Base-by-base conservation (phyloP, 306 rosid genomes). In the Hippophae gyantsensis region DNA sequence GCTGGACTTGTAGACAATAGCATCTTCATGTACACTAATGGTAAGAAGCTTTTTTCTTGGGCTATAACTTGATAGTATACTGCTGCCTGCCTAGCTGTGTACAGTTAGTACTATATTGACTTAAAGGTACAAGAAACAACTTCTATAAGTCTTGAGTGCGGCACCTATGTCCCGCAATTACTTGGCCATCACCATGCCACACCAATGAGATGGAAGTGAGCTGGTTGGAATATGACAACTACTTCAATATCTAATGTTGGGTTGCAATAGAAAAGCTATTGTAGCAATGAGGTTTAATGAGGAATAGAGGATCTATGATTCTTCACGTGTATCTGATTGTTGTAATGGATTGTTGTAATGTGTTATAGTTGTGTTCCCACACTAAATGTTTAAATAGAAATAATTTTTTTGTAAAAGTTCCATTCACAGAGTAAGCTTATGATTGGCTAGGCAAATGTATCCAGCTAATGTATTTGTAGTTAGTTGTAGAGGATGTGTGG, bases 251-350 rank as follows among this genome's bases (percentile, higher is more conserved):
- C 26, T 49, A 56, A 10, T 10, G 44, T 48, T 32, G 10, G 51
- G 63, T 42, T 62, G 54, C 67, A 43, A 45, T 45, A 61, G 57
- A 66, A 43, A 54, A 54, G 63, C 59, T 18, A 23, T 23, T 67
- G 42, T 57, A 66, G 62, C 43, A 41, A 14, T 9, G 67, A 54
- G 42, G 56, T 61, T 48, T 68, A 58, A 53, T 48, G 58, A 52
- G 56, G 59, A 10, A 49, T 44, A 13, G 10, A 40, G 48, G 68
- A 14, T 44, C 58, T 69, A 38, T 62, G 63, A 49, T 43, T 54
- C 9, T 74, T 18, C 23, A 18, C 23, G 74, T 72, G 61, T 58
- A 84, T 59, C 60, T 56, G 67, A 52, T 67, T 38, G 63, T 54
- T 47, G 53, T 59, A 62, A 43, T 43, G 60, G 63, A 65, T 46